Conservation (phyloP, 2,329 filamentous ascomycete genomes). For the Colletotrichum tabaci region DNA sequence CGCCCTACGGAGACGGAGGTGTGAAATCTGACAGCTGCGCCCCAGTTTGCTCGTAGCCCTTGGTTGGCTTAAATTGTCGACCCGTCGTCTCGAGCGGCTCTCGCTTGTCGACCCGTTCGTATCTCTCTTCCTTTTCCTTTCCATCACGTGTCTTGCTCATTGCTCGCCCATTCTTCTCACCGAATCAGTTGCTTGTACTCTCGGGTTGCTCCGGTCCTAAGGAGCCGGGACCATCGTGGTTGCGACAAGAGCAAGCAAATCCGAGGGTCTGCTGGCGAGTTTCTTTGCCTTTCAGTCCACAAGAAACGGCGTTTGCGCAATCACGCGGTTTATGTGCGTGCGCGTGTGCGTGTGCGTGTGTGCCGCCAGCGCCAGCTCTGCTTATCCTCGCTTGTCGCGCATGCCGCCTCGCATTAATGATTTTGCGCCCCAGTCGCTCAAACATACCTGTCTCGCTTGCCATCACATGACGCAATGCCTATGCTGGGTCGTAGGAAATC, state of each 20-base stretch:
- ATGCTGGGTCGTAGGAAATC: slow-evolving; percentile 37
- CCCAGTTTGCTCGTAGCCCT: not conserved
- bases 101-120: not conserved
- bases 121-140: not conserved
- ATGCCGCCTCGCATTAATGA: slow-evolving; percentile 27
- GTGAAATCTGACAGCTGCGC: slow-evolving; percentile 32
- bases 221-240: no score
- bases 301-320: not conserved
- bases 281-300: no score
- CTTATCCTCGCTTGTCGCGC: slow-evolving; percentile 11
- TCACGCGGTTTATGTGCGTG: not conserved
- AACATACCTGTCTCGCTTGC: slow-evolving; percentile 2
- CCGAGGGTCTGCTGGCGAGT: no score
- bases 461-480: slow-evolving; percentile 37
- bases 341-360: no score
- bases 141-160: not conserved
- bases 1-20: slow-evolving; percentile 32
- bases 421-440: not conserved
- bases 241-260: no score
- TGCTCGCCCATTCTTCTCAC: no score
- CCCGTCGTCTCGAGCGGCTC: slow-evolving; percentile 16
- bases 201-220: no score
- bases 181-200: no score
- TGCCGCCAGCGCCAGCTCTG: not conserved
- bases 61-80: slow-evolving; percentile 23